A percentile compares a stretch with the other conserved stretches of the same genome.
phyloP scores from a whole-genome alignment of 2,329 filamentous ascomycete species.

The Fusarium sp. region DNA sequence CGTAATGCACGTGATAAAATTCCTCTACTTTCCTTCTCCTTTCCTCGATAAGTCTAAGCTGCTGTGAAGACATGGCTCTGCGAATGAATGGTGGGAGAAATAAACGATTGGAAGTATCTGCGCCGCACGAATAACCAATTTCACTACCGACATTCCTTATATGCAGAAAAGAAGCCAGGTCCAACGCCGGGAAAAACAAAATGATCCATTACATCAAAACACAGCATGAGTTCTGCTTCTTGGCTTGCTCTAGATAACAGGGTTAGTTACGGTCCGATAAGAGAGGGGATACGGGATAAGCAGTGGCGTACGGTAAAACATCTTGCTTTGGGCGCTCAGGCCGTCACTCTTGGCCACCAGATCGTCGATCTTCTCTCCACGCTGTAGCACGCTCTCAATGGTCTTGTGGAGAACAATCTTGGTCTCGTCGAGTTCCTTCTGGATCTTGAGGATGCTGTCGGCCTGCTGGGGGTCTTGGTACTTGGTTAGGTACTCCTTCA shows the following conservation, averaged over 20 bases:
- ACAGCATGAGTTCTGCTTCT: constrained; percentile 85
- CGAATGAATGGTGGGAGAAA: constrained; percentile 39
- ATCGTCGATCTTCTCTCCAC: constrained; percentile 96
- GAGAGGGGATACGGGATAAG: neutral
- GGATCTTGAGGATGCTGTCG: constrained; percentile 94
- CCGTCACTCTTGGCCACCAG: constrained; percentile 93
- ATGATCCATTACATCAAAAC: constrained; percentile 67
- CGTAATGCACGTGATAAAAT: constrained; percentile 15
- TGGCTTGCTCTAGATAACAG: constrained; percentile 67
- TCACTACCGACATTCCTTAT: constrained; percentile 45
- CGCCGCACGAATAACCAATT: constrained; percentile 49
- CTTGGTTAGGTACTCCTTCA: constrained; percentile 78
- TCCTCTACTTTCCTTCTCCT: neutral
- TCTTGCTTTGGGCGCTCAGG: constrained; percentile 91
- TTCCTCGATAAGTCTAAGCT: constrained; percentile 28
- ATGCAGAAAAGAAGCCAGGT: constrained; percentile 47
- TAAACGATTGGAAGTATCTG: constrained; percentile 45
- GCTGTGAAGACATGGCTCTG: constrained; percentile 36
- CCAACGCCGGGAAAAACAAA: constrained; percentile 49
- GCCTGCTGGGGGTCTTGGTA: constrained; percentile 91
- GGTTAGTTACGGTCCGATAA: neutral
- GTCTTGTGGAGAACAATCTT: constrained; percentile 98
- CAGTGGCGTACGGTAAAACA: constrained; percentile 83
- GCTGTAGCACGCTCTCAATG: constrained; percentile 85
- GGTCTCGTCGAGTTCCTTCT: constrained; percentile 96